Evolutionary conservation across 495 filamentous ascomycete species (phyloP).

Genomic region (Durotheca rogersii): DNA sequence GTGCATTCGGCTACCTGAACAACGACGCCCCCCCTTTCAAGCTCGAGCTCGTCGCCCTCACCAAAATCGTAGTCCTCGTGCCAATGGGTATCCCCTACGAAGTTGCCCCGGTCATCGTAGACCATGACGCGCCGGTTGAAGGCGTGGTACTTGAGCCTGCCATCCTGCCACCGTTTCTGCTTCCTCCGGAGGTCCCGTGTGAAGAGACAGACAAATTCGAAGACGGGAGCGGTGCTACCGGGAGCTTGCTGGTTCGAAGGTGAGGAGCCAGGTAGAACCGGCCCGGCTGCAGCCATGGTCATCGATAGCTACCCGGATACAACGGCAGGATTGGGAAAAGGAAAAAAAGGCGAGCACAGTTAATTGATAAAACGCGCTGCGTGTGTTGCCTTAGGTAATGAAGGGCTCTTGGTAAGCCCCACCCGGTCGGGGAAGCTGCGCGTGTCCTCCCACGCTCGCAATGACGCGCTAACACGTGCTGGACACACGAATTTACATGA

Average conservation of each 20-base stretch:
- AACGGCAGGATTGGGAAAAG: too few species aligned
- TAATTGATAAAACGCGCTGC: conserved; percentile 1
- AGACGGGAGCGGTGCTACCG: conserved; percentile 70
- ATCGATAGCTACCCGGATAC: neutral
- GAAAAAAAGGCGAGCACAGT: too few species aligned
- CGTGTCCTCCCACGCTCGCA: neutral
- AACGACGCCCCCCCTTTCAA: conserved; percentile 71
- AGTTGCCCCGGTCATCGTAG: conserved; percentile 77
- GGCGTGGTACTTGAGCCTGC: conserved; percentile 78
- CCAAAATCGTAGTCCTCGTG: conserved; percentile 62
- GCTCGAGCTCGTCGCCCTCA: conserved; percentile 75
- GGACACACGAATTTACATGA: too few species aligned
- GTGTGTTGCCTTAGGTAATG: too few species aligned
- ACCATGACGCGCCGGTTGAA: conserved; percentile 94
- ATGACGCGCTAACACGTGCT: conserved; percentile 28
- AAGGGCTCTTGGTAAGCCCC: too few species aligned
- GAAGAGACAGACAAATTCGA: conserved; percentile 82
- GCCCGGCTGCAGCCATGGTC: conserved; percentile 24
- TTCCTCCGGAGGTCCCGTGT: conserved; percentile 82
- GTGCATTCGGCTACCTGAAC: conserved; percentile 77
- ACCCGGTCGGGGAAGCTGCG: neutral
- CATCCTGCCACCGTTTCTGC: conserved; percentile 92
- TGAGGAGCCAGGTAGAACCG: conserved; percentile 25
- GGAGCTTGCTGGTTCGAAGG: conserved; percentile 29
- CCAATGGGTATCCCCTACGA: conserved; percentile 84